Conservation (phyloP, 2,329 filamentous ascomycete genomes). For the Lachnellula hyalina region DNA sequence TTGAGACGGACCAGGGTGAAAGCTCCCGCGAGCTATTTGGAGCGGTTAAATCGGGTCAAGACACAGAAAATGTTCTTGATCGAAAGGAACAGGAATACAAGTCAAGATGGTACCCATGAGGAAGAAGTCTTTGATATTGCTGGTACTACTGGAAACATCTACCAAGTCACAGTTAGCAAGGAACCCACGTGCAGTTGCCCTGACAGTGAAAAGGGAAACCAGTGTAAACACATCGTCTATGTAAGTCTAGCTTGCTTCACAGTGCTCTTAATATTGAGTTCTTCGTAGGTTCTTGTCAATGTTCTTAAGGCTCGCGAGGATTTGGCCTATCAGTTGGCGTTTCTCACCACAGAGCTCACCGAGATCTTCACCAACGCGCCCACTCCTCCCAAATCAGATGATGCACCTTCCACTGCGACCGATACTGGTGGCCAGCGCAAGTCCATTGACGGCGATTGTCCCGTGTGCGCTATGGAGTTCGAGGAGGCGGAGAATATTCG, state of each 20-base stretch:
- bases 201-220: slow-evolving; percentile 46
- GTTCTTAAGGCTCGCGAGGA: slow-evolving; percentile 51
- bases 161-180: slow-evolving; percentile 49
- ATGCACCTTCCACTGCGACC: slow-evolving; percentile 31
- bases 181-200: slow-evolving; percentile 51
- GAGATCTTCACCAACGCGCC: slow-evolving; percentile 50
- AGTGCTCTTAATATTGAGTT: not conserved
- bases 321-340: slow-evolving; percentile 54
- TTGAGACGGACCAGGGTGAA: slow-evolving; percentile 36
- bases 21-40: slow-evolving; percentile 41
- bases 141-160: slow-evolving; percentile 57
- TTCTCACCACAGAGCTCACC: slow-evolving; percentile 51
- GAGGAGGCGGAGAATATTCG: slow-evolving; percentile 30
- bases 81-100: slow-evolving; percentile 34
- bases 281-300: slow-evolving; percentile 44
- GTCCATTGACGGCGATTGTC: slow-evolving; percentile 55
- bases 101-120: slow-evolving; percentile 34
- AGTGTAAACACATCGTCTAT: slow-evolving; percentile 61
- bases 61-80: slow-evolving; percentile 55
- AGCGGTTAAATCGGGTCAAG: slow-evolving; percentile 42
- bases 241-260: slow-evolving; percentile 29
- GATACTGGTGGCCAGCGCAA: slow-evolving; percentile 47
- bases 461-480: slow-evolving; percentile 56
- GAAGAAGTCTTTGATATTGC: slow-evolving; percentile 51
- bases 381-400: slow-evolving; percentile 38